These are phyloP conservation scores for Citrus trifoliata DNA, from an alignment of 345 rosid species.

Conservation along the genomic window DNA sequence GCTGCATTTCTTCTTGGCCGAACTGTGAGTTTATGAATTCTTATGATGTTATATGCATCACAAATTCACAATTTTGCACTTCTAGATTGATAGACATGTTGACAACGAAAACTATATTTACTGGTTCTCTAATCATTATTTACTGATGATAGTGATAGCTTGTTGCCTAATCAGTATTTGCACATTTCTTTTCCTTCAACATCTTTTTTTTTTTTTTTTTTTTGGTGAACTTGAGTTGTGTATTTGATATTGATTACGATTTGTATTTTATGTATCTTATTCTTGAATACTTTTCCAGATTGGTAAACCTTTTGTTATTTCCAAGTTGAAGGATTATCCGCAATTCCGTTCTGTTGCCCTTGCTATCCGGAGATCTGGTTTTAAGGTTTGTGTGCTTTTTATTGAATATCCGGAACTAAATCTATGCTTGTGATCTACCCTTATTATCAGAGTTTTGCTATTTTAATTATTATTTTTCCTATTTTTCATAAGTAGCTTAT, in stretches of 20 bases:
- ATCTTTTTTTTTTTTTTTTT: too few relatives aligned
- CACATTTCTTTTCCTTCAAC: not conserved
- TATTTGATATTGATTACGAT: not conserved
- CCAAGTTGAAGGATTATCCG: slow-evolving; percentile 93
- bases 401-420: not conserved
- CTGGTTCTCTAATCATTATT: not conserved
- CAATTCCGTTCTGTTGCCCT: slow-evolving; percentile 84
- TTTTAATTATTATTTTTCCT: not conserved
- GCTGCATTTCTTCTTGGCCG: slow-evolving; percentile 95
- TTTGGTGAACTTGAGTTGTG: not conserved
- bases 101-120: not conserved
- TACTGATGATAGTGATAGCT: not conserved
- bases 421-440: not conserved
- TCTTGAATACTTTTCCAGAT: slow-evolving; percentile 42
- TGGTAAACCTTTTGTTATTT: slow-evolving; percentile 79
- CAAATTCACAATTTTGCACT: not conserved
- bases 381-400: slow-evolving; percentile 61
- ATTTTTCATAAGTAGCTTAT: not conserved
- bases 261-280: not conserved
- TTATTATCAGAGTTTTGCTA: not conserved
- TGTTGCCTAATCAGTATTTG: not conserved
- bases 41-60: not conserved
- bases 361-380: slow-evolving; percentile 85
- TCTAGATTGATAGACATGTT: not conserved
- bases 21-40: slow-evolving; percentile 44